phyloP scores from a whole-genome alignment of 306 rosid species.

The Trichosanthes truncata region DNA sequence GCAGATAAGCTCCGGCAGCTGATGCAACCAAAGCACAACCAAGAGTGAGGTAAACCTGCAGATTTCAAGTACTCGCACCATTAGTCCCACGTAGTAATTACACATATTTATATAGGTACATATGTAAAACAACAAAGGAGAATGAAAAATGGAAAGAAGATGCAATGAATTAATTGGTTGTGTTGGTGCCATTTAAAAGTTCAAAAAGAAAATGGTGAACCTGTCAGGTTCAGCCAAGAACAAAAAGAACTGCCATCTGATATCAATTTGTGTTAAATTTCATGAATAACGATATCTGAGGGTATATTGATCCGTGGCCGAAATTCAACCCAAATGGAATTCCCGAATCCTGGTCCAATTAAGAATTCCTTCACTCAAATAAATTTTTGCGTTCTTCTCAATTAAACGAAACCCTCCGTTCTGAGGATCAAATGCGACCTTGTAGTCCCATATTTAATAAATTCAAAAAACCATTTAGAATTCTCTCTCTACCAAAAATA shows the following conservation, averaged over 20 bases:
- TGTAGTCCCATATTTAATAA: not conserved
- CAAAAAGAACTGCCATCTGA: not conserved
- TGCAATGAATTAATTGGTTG: not conserved
- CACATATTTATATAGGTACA: not conserved
- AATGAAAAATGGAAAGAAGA: not conserved
- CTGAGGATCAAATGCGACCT: not conserved
- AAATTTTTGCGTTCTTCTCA: not conserved
- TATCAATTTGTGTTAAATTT: not conserved
- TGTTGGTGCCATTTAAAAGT: not conserved
- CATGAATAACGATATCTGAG: not conserved
- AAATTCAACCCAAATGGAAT: not conserved
- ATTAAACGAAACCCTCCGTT: not conserved
- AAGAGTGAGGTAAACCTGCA: slow-evolving; percentile 72
- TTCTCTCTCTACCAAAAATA: not conserved
- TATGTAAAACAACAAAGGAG: not conserved
- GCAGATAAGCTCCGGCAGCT: slow-evolving; percentile 70
- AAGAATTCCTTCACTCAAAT: not conserved
- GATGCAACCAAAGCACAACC: slow-evolving; percentile 59
- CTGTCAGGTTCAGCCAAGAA: not conserved
- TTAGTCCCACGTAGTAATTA: not conserved
- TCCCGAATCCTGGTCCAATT: not conserved
- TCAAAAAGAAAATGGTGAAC: not conserved
- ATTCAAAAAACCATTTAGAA: not conserved
- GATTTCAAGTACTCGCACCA: not conserved
- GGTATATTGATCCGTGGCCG: not conserved